Conservation (phyloP, 1,139 yeast genomes). For the Kodamaea fungicola region DNA sequence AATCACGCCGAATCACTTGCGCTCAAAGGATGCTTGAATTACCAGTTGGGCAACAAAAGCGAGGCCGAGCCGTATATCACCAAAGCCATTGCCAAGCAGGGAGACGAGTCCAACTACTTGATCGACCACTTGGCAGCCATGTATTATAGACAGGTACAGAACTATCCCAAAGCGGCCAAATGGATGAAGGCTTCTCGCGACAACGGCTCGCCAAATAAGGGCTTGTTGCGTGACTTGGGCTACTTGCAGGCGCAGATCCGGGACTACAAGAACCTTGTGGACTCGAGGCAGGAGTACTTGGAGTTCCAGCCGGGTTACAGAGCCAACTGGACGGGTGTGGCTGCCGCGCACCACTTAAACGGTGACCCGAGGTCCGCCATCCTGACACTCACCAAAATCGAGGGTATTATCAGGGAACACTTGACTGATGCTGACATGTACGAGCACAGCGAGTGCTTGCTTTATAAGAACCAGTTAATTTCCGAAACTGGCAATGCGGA, state of each 20-base stretch:
- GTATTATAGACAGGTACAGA: conserved; percentile 65
- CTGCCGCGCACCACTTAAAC: conserved; percentile 78
- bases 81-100: conserved; percentile 52
- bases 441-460: conserved; percentile 77
- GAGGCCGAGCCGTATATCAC: conserved; percentile 66
- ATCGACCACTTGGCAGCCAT: conserved; percentile 87
- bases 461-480: conserved; percentile 70
- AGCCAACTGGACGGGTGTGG: conserved; percentile 89
- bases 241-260: conserved; percentile 77
- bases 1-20: conserved; percentile 80
- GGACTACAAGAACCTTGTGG: conserved; percentile 61
- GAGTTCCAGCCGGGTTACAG: conserved; percentile 80
- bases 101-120: conserved; percentile 55
- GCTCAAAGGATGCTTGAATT: conserved; percentile 72
- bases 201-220: conserved; percentile 75
- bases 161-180: conserved; percentile 74
- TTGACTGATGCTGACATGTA: conserved; percentile 61
- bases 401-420: conserved; percentile 66
- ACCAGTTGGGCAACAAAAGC: conserved; percentile 47
- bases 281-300: conserved; percentile 65
- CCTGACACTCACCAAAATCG: conserved; percentile 69
- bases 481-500: conserved; percentile 61
- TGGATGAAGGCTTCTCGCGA: conserved; percentile 77
- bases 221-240: conserved; percentile 78
- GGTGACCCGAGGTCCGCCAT: conserved; percentile 67